Evolutionary conservation across 1,284 basidiomycete genomes (phyloP).

Genomic region (Leccinum angustisporum): DNA sequence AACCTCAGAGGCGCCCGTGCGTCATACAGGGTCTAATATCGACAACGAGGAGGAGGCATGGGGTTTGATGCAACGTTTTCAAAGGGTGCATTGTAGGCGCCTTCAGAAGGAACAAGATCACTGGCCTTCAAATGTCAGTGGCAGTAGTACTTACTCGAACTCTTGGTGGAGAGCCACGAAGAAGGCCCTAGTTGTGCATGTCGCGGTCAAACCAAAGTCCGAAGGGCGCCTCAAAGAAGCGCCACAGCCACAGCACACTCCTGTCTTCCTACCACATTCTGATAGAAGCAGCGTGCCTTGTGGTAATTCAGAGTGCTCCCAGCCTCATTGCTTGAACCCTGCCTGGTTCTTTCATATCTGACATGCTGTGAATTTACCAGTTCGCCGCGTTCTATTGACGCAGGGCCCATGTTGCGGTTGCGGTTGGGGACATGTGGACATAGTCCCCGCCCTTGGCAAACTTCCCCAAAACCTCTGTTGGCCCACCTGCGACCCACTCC

Average conservation of each 20-base stretch:
- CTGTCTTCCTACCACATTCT: too few species aligned
- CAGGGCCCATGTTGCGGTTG: slow-evolving; percentile 1
- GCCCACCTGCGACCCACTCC: background rate
- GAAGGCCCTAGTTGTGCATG: too few species aligned
- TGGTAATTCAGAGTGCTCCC: background rate
- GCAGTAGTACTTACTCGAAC: too few species aligned
- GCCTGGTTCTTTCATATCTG: background rate
- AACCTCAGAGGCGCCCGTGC: background rate
- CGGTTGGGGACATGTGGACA: background rate
- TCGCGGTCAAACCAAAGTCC: too few species aligned
- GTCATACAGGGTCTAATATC: slow-evolving; percentile 5
- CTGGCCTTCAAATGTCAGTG: too few species aligned
- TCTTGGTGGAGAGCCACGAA: too few species aligned
- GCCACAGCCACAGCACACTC: too few species aligned
- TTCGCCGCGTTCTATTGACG: slow-evolving; percentile 19
- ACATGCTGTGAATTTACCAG: slow-evolving; percentile 14
- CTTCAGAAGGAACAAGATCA: background rate
- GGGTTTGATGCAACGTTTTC: background rate
- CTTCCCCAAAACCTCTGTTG: background rate
- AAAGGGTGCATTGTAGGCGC: too few species aligned
- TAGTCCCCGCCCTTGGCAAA: slow-evolving; percentile 5
- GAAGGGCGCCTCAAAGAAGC: too few species aligned
- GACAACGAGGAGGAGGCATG: slow-evolving; percentile 16
- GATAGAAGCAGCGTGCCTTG: slow-evolving; percentile 11
- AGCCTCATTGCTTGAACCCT: slow-evolving; percentile 12